Percentiles rank a stretch among this genome's conserved stretches.
These are phyloP conservation scores for Backusella parvicylindrica DNA, from an alignment of 192 early-diverging fungal species.

Conservation along the genomic window DNA sequence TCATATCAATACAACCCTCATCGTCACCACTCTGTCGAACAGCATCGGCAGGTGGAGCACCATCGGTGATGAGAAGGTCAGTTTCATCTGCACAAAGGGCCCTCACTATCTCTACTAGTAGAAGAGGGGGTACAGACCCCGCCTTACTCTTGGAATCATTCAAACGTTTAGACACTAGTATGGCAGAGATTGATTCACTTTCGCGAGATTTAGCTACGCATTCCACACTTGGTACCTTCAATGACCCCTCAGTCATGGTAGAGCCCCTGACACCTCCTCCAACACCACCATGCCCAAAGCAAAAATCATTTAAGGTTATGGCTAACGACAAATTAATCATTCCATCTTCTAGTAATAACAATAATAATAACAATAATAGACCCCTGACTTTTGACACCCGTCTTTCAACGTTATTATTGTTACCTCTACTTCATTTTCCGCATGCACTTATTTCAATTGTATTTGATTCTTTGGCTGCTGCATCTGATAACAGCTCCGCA, in stretches of 20 bases:
- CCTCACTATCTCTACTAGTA: not conserved
- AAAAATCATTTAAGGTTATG: not conserved
- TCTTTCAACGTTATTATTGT: not conserved
- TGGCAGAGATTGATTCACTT: constrained; percentile 19
- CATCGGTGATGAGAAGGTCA: not conserved
- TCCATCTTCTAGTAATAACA: not conserved
- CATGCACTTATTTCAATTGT: constrained; percentile 14
- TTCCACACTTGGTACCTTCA: not conserved
- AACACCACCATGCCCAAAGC: not conserved
- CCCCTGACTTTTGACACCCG: not conserved
- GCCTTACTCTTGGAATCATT: constrained; percentile 10
- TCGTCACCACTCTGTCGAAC: not conserved
- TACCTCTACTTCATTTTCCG: constrained; percentile 11
- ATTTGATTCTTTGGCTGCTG: constrained; percentile 4
- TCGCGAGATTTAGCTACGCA: constrained; percentile 20
- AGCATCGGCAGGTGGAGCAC: not conserved
- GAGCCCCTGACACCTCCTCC: not conserved
- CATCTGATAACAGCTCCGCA: not conserved
- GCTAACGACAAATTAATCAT: not conserved
- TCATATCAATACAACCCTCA: not conserved
- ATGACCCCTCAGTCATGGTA: not conserved
- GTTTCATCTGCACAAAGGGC: not conserved
- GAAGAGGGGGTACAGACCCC: not conserved
- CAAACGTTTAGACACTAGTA: constrained; percentile 15
- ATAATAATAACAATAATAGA: not conserved